A percentile compares a stretch with the other conserved stretches of the same genome.
These are phyloP conservation scores for Globisporangium heterothallicum DNA, from an alignment of 352 stramenopile species.

Conservation along the genomic window DNA sequence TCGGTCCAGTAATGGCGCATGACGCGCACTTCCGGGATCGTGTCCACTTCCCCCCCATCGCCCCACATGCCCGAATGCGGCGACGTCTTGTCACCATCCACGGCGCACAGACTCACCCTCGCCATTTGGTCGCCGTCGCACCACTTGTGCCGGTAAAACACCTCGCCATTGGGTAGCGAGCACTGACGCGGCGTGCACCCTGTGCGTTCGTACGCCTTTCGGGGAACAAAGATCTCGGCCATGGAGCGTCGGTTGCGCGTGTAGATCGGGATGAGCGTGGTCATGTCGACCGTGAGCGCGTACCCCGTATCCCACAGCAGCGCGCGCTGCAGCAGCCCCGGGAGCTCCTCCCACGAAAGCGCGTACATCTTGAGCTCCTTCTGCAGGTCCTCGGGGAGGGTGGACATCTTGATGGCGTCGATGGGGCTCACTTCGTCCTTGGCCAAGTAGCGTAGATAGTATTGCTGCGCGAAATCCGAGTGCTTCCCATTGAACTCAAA, in stretches of 20 bases:
- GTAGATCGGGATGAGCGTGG: slow-evolving; percentile 36
- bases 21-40: slow-evolving; percentile 42
- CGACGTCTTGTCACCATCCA: slow-evolving; percentile 28
- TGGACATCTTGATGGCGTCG: slow-evolving; percentile 11
- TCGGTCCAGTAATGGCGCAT: slow-evolving; percentile 44
- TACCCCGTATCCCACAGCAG: slow-evolving; percentile 70
- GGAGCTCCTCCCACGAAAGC: slow-evolving; percentile 43
- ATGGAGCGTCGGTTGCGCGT: slow-evolving; percentile 62
- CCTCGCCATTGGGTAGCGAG: slow-evolving; percentile 18
- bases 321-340: slow-evolving; percentile 52
- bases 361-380: slow-evolving; percentile 24
- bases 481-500: slow-evolving; percentile 52
- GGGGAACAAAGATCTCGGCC: slow-evolving; percentile 52
- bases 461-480: slow-evolving; percentile 71
- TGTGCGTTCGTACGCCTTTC: slow-evolving; percentile 48
- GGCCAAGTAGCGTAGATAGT: slow-evolving; percentile 40
- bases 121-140: slow-evolving; percentile 43
- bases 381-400: slow-evolving; percentile 26
- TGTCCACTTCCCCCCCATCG: slow-evolving; percentile 43
- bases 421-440: slow-evolving; percentile 28
- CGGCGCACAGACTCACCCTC: slow-evolving; percentile 44
- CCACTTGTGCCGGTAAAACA: slow-evolving; percentile 31
- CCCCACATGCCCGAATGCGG: slow-evolving; percentile 51
- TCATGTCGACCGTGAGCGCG: slow-evolving; percentile 28
- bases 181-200: slow-evolving; percentile 33